Conservation (phyloP, 768 basidiomycete species). For the Thelephora ganbajun region DNA sequence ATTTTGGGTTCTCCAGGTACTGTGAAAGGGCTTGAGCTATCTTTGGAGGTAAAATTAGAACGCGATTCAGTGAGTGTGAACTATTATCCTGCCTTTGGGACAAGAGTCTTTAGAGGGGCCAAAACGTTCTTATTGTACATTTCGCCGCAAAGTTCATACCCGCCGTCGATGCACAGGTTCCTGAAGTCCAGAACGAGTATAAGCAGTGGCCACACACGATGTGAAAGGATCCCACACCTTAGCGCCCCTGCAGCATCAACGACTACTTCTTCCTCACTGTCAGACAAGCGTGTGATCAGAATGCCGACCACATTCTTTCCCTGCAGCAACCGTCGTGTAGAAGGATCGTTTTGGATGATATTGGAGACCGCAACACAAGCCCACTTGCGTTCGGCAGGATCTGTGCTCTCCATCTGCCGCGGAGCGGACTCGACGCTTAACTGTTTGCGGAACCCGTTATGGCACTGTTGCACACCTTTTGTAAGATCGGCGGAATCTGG, state of each 20-base stretch:
- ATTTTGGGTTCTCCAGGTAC: conserved; percentile 45
- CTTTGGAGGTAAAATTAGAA: conserved; percentile 23
- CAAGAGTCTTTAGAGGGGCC: conserved; percentile 56
- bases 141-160: conserved; percentile 89
- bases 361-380: conserved; percentile 95
- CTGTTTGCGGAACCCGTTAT: conserved; percentile 1
- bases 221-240: conserved; percentile 31
- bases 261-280: conserved; percentile 81
- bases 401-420: conserved; percentile 57
- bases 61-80: background rate
- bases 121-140: conserved; percentile 96
- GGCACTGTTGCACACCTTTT: conserved; percentile 45
- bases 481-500: conserved; percentile 75
- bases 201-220: background rate
- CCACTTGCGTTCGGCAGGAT: conserved; percentile 80
- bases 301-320: conserved; percentile 83
- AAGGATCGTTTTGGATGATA: conserved; percentile 89
- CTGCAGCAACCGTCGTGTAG: conserved; percentile 78
- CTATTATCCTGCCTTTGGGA: conserved; percentile 49
- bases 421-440: background rate
- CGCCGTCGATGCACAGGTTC: conserved; percentile 90
- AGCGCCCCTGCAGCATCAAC: conserved; percentile 83
- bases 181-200: conserved; percentile 25
- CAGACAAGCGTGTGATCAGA: conserved; percentile 76
- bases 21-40: conserved; percentile 61